phyloP scores from a whole-genome alignment of 192 early-diverging fungal species.

The Coemansia sp. region DNA sequence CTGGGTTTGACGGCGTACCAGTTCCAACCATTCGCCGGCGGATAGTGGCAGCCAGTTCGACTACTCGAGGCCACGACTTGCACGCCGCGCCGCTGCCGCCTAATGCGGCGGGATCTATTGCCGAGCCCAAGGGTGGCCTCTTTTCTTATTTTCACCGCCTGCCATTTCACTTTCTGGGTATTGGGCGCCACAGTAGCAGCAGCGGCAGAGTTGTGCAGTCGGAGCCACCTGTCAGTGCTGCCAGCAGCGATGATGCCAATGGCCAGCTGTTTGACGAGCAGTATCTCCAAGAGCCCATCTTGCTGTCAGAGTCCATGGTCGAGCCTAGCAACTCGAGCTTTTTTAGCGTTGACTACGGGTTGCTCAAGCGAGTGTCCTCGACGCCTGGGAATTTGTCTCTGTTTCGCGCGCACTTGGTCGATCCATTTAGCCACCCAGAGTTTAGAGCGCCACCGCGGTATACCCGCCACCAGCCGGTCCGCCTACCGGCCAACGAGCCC shows the following conservation, averaged over 20 bases:
- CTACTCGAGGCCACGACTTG: neutral
- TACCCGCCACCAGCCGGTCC: slow-evolving; percentile 57
- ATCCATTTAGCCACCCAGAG: slow-evolving; percentile 44
- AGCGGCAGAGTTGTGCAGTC: neutral
- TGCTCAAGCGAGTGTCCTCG: slow-evolving; percentile 47
- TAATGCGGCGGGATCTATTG: neutral
- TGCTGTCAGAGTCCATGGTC: slow-evolving; percentile 3
- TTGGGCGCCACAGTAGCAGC: slow-evolving; percentile 2
- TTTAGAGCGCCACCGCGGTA: slow-evolving; percentile 53
- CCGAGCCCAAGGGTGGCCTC: neutral
- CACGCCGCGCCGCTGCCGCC: neutral
- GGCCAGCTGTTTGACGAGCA: neutral
- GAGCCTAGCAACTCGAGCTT: slow-evolving; percentile 12
- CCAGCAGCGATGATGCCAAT: neutral
- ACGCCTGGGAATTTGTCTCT: slow-evolving; percentile 47
- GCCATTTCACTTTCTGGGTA: slow-evolving; percentile 16
- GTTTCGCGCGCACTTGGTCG: slow-evolving; percentile 42
- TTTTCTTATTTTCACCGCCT: slow-evolving; percentile 11
- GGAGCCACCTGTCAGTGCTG: neutral
- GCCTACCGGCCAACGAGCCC: slow-evolving; percentile 57
- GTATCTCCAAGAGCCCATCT: neutral
- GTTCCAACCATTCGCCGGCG: neutral
- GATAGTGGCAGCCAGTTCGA: neutral
- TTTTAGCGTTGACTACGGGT: slow-evolving; percentile 6
- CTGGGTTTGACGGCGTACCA: neutral